phyloP scores from a whole-genome alignment of 306 rosid genomes.

The Psophocarpus tetragonolobus region DNA sequence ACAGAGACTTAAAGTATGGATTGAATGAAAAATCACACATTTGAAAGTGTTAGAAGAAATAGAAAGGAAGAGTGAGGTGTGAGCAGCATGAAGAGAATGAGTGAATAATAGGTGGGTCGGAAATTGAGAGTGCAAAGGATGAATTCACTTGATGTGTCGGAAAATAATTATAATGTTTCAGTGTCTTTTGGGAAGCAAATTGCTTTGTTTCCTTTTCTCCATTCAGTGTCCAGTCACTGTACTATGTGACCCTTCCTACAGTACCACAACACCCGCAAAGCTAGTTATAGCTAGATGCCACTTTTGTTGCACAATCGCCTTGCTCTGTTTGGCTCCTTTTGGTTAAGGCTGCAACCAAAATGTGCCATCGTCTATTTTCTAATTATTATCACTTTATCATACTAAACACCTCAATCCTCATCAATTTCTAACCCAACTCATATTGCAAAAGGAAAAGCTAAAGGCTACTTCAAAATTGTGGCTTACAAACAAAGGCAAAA shows the following conservation, averaged over 20 bases:
- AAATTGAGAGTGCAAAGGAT: constrained; percentile 29
- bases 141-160: constrained; percentile 43
- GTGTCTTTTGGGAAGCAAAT: constrained; percentile 43
- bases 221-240: constrained; percentile 52
- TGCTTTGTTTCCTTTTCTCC: constrained; percentile 45
- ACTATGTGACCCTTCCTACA: constrained; percentile 39
- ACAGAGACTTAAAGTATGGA: too few species aligned
- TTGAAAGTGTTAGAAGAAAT: not conserved
- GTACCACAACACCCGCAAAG: constrained; percentile 27
- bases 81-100: not conserved
- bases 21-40: too few species aligned
- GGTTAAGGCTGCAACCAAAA: constrained; percentile 48
- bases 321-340: constrained; percentile 32
- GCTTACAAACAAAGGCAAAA: not conserved
- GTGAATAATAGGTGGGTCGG: constrained; percentile 33
- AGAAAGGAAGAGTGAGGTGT: constrained; percentile 33
- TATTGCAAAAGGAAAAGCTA: not conserved
- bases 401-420: not conserved
- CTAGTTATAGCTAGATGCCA: constrained; percentile 19
- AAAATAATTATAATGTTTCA: constrained; percentile 39
- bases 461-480: not conserved
- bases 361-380: constrained; percentile 2
- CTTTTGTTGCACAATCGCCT: constrained; percentile 21
- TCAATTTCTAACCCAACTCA: too few species aligned
- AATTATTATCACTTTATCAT: constrained; percentile 32